Evolutionary conservation across 1,284 basidiomycete species (phyloP).

Genomic region (Fomitopsis schrenkii): DNA sequence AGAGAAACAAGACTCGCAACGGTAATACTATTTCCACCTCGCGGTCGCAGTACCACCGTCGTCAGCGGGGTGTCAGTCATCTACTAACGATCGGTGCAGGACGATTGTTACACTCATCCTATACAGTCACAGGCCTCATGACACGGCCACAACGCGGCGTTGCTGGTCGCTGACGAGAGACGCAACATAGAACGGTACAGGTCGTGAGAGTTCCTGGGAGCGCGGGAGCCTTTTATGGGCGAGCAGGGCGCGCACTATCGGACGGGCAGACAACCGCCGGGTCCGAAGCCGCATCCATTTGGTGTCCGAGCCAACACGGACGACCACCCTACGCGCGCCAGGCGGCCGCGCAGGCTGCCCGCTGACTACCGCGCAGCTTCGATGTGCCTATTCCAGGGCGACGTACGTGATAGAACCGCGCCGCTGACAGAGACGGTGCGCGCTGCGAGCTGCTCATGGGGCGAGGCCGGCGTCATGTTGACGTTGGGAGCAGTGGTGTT

Average conservation of each 20-base stretch:
- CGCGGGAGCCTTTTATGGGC: neutral
- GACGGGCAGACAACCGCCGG: neutral
- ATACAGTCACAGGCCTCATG: neutral
- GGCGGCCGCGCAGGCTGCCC: neutral
- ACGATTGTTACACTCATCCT: neutral
- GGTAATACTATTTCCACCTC: too few species aligned
- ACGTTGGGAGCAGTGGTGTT: neutral
- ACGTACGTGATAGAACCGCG: neutral
- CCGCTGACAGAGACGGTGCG: neutral
- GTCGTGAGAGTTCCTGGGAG: constrained; percentile 7
- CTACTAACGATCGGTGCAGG: neutral
- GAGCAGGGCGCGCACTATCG: neutral
- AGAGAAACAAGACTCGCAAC: too few species aligned
- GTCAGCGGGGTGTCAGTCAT: neutral
- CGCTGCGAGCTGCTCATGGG: neutral
- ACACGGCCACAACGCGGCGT: neutral
- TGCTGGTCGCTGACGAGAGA: neutral
- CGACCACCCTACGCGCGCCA: neutral
- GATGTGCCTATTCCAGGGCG: neutral
- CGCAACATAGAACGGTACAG: neutral
- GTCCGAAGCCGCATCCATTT: neutral
- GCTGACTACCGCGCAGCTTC: neutral
- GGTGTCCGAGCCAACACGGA: neutral
- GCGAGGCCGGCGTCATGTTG: neutral
- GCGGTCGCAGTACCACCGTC: too few species aligned